Evolutionary conservation across 2,329 filamentous ascomycete genomes (phyloP).

Genomic region (Akanthomyces uredinophilus): DNA sequence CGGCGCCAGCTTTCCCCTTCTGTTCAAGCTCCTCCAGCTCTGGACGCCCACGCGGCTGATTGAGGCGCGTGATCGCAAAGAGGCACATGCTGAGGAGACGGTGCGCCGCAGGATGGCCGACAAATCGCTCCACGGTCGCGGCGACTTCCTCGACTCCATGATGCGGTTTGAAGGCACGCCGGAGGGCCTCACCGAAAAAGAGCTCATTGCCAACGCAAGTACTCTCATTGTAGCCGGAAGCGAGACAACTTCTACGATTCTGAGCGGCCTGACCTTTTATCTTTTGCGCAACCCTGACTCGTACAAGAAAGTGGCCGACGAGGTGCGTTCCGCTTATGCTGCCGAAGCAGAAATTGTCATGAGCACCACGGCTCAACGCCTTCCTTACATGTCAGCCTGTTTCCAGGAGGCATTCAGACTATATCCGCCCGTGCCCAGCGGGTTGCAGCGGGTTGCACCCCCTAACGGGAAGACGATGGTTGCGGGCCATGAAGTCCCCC

Average conservation of each 20-base stretch:
- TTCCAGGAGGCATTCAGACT: not conserved
- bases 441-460: not conserved
- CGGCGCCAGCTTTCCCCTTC: not conserved
- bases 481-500: not conserved
- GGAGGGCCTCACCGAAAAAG: not conserved
- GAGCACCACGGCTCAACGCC: not conserved
- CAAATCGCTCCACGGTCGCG: not conserved
- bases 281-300: not conserved
- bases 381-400: not conserved
- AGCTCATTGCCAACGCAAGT: not conserved
- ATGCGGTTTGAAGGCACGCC: not conserved
- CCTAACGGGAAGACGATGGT: not conserved
- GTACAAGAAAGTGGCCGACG: not conserved
- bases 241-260: not conserved
- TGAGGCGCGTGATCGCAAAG: not conserved
- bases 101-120: not conserved
- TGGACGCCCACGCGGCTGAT: not conserved
- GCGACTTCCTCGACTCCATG: constrained; percentile 1
- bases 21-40: not conserved
- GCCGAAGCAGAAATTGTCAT: not conserved
- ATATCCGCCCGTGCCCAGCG: not conserved
- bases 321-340: not conserved
- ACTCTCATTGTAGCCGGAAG: not conserved
- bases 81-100: not conserved
- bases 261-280: not conserved